Conservation (phyloP, 768 basidiomycete species). For the Cantharellus cinnabarinus region DNA sequence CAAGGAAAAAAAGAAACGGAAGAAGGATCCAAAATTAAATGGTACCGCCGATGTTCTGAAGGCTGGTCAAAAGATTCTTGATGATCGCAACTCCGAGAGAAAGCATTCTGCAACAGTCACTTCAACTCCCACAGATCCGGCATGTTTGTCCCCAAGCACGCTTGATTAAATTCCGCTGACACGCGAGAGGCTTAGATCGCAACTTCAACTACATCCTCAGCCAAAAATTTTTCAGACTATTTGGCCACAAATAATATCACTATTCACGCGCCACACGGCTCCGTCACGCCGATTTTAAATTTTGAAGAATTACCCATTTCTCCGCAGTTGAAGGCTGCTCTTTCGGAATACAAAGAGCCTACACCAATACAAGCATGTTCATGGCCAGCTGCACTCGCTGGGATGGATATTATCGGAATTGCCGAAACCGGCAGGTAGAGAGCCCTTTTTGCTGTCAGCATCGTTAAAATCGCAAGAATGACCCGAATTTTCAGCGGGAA, state of each 20-base stretch:
- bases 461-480: neutral
- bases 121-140: too few species aligned
- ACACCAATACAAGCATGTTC: constrained; percentile 92
- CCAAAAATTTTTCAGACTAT: constrained; percentile 32
- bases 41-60: neutral
- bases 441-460: neutral
- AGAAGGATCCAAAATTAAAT: constrained; percentile 10
- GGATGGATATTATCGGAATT: constrained; percentile 81
- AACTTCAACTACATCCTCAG: neutral
- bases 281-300: constrained; percentile 40
- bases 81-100: too few species aligned
- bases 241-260: constrained; percentile 53
- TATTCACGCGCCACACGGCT: constrained; percentile 33
- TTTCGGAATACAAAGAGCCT: constrained; percentile 60
- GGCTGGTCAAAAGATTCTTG: neutral
- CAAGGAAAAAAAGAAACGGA: constrained; percentile 18
- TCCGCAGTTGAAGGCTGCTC: constrained; percentile 34
- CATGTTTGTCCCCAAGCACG: too few species aligned
- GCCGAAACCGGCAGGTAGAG: constrained; percentile 78
- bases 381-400: constrained; percentile 73
- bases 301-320: constrained; percentile 61
- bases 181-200: neutral
- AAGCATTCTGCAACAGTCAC: too few species aligned
- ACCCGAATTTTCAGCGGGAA: constrained; percentile 46
- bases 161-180: too few species aligned